Base-by-base conservation (phyloP, 75 land plant species). In the Selaginella tamariscina region DNA sequence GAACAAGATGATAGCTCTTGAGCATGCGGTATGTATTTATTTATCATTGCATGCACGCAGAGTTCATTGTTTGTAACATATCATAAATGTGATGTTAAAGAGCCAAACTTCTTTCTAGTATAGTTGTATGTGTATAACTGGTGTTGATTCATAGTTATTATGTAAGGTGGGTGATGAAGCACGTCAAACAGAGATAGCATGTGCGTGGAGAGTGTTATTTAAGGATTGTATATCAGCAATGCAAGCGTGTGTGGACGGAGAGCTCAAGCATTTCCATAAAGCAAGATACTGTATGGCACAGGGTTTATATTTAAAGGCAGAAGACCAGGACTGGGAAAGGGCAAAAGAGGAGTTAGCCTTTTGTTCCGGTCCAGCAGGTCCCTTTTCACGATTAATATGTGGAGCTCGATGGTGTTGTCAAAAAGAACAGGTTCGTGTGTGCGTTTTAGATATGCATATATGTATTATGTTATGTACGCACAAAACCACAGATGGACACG, bases 281-380 rank as follows among this genome's bases (percentile, higher is more conserved):
- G 99, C 96, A 29, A 83, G 96, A 70, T 95, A 79, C 70, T 77
- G 78, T 73, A 75, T 90, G 64, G 91, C 99, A 32, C 78, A 74
- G 71, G 96, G 96, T 2, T 69, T 82, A 24, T 81, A 87, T 66
- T 71, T 54, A 68, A 82, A 87, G 70, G 82, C 83, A 15, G 74
- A 77, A 31, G 57, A n/a, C 54, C 84, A 85, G 65, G 99, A 90
- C 75, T 18, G 83, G 33, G 88, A 87, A 54, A 83, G 70, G 71
- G 88, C 99, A 64, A 95, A 87, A 70, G 99, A 95, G 31, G 91
- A 95, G 65, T 85, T 95, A n/a, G 86, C 97, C 9, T 95, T 95
- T 55, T 95, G 99, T 68, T 95, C 81, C 89, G 82, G 75, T 91
- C 99, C 27, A 82, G 83, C 55, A 79, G 99, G 33, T 89, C 96